These are phyloP conservation scores for Cryptococcus hybrid DNA, from an alignment of 1,284 basidiomycete species.

Conservation along the genomic window DNA sequence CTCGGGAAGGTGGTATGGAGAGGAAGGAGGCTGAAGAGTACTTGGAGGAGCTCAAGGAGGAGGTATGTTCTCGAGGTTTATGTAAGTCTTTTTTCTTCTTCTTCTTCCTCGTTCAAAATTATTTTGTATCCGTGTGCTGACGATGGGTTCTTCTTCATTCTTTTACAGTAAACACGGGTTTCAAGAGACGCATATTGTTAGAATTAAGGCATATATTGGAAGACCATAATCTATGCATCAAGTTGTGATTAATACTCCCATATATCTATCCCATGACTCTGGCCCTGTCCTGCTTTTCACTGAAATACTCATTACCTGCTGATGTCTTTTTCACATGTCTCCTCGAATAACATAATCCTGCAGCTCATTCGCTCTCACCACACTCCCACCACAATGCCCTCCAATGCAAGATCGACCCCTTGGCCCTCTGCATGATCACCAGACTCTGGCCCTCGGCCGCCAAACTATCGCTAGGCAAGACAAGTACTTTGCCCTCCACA, in stretches of 20 bases:
- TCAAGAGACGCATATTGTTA: too few species aligned
- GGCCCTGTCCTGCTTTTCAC: not conserved
- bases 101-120: too few species aligned
- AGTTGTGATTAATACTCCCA: too few species aligned
- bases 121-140: too few species aligned
- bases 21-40: constrained; percentile 72
- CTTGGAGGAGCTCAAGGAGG: constrained; percentile 90
- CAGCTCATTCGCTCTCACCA: constrained; percentile 33
- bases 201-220: too few species aligned
- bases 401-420: constrained; percentile 49
- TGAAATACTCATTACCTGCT: not conserved
- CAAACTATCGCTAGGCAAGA: constrained; percentile 34
- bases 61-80: constrained; percentile 94
- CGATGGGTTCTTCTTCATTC: too few species aligned
- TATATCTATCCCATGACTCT: too few species aligned
- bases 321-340: constrained; percentile 13
- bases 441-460: constrained; percentile 30
- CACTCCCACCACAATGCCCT: constrained; percentile 47
- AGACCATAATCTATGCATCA: too few species aligned
- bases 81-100: constrained; percentile 22
- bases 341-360: constrained; percentile 39
- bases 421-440: constrained; percentile 38
- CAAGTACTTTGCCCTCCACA: constrained; percentile 33
- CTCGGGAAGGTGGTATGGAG: constrained; percentile 67
- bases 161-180: too few species aligned